Conservation (phyloP, 805 yeast species). For the Brettanomyces naardenensis region DNA sequence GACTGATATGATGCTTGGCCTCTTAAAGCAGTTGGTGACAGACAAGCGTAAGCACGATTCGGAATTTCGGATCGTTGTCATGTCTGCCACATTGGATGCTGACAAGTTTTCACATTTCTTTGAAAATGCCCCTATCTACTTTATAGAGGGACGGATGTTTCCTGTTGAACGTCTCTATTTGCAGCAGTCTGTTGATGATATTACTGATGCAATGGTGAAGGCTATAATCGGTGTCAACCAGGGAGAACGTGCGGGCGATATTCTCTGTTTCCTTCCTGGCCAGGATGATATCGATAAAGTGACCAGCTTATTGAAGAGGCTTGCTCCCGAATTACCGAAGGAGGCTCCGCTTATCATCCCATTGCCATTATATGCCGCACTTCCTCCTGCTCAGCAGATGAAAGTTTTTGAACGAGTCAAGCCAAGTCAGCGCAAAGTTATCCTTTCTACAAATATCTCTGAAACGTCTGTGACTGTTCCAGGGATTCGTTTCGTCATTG, state of each 20-base stretch:
- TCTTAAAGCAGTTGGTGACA: slow-evolving; percentile 58
- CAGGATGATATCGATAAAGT: slow-evolving; percentile 95
- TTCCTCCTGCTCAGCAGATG: slow-evolving; percentile 78
- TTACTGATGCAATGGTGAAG: slow-evolving; percentile 71
- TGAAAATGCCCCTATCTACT: slow-evolving; percentile 70
- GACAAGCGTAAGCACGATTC: slow-evolving; percentile 36
- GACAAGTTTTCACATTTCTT: slow-evolving; percentile 76
- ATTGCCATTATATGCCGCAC: slow-evolving; percentile 87
- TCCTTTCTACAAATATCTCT: slow-evolving; percentile 91
- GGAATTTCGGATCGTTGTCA: slow-evolving; percentile 64
- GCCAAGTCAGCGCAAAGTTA: slow-evolving; percentile 70
- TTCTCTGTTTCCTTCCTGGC: slow-evolving; percentile 89
- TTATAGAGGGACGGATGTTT: slow-evolving; percentile 83
- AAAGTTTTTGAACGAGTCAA: slow-evolving; percentile 65
- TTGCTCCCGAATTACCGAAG: slow-evolving; percentile 60
- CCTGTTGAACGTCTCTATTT: slow-evolving; percentile 73
- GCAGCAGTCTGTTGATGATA: slow-evolving; percentile 61
- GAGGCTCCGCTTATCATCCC: slow-evolving; percentile 73
- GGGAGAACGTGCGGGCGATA: slow-evolving; percentile 80
- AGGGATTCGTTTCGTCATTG: slow-evolving; percentile 89
- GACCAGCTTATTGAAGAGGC: slow-evolving; percentile 48
- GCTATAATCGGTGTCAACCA: slow-evolving; percentile 72
- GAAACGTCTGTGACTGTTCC: slow-evolving; percentile 96
- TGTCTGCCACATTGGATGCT: slow-evolving; percentile 97
- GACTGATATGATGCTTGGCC: slow-evolving; percentile 86